phyloP scores from a whole-genome alignment of 2,329 filamentous ascomycete species.

The Helotiales sp. region DNA sequence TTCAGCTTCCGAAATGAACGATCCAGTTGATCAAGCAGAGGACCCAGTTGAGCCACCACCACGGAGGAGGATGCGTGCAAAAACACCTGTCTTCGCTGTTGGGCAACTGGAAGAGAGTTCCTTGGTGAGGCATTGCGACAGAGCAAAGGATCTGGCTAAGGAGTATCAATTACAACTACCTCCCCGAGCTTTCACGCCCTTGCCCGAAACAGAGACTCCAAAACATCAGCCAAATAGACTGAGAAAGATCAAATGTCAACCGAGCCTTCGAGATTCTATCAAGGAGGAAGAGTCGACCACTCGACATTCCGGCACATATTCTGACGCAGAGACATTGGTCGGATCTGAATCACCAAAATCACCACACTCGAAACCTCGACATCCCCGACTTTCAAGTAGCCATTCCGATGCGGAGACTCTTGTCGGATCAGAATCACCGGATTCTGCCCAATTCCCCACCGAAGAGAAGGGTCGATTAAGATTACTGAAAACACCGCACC shows the following conservation, averaged over 20 bases:
- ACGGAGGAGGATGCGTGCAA: constrained; percentile 21
- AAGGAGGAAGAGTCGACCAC: constrained; percentile 7
- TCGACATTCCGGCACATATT: constrained; percentile 2
- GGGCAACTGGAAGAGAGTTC: constrained; percentile 30
- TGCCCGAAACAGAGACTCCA: not conserved
- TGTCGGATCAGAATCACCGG: not conserved
- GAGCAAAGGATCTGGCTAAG: constrained; percentile 25
- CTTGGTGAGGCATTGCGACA: constrained; percentile 10
- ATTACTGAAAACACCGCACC: not conserved
- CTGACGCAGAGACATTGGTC: constrained; percentile 25
- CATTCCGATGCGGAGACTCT: not conserved
- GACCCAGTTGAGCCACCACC: constrained; percentile 4
- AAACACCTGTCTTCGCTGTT: constrained; percentile 32
- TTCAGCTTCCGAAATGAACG: constrained; percentile 4
- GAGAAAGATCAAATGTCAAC: constrained; percentile 33
- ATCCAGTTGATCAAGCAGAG: not conserved
- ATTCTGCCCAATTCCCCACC: not conserved
- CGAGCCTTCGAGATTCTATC: constrained; percentile 29
- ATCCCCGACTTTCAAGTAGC: not conserved
- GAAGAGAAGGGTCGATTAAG: not conserved
- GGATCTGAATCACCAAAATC: constrained; percentile 21
- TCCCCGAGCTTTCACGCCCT: constrained; percentile 8
- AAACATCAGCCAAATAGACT: constrained; percentile 15
- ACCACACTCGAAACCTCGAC: constrained; percentile 6
- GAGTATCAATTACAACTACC: constrained; percentile 27